Evolutionary conservation across 176 grass and related monocot species (phyloP).

Genomic region (Aegilops sharonensis): DNA sequence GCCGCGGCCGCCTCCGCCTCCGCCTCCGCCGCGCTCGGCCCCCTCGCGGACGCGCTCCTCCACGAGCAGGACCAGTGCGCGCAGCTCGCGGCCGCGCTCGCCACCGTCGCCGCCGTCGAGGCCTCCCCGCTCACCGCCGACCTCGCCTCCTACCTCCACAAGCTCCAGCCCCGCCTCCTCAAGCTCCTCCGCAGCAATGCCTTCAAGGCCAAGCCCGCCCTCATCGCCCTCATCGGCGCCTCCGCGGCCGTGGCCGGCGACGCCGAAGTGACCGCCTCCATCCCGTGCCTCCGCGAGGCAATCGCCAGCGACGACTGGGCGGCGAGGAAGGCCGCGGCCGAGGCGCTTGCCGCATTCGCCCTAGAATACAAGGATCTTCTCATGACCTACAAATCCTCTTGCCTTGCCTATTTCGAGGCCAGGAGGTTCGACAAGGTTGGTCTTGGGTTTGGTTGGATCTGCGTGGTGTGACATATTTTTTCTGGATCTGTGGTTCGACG

Average conservation of each 20-base stretch:
- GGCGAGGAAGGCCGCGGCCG: conserved; percentile 82
- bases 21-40: conserved; percentile 42
- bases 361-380: conserved; percentile 73
- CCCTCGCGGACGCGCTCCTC: conserved; percentile 73
- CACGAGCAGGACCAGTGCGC: conserved; percentile 98
- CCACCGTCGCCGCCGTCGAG: conserved; percentile 76
- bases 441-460: neutral
- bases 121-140: conserved; percentile 46
- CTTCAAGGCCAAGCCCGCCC: conserved; percentile 92
- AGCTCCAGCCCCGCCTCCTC: conserved; percentile 69
- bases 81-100: conserved; percentile 76
- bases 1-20: conserved; percentile 45
- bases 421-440: conserved; percentile 89
- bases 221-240: conserved; percentile 77
- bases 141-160: conserved; percentile 71
- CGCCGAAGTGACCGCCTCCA: conserved; percentile 48
- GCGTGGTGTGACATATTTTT: neutral
- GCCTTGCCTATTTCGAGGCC: conserved; percentile 74
- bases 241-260: conserved; percentile 44
- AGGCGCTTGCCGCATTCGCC: conserved; percentile 74
- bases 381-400: conserved; percentile 63
- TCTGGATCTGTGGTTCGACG: conserved; percentile 14
- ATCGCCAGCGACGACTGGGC: conserved; percentile 87
- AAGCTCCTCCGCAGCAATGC: conserved; percentile 96
- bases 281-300: conserved; percentile 73